phyloP scores from a whole-genome alignment of 2,329 filamentous ascomycete genomes.

The Talaromyces funiculosus region DNA sequence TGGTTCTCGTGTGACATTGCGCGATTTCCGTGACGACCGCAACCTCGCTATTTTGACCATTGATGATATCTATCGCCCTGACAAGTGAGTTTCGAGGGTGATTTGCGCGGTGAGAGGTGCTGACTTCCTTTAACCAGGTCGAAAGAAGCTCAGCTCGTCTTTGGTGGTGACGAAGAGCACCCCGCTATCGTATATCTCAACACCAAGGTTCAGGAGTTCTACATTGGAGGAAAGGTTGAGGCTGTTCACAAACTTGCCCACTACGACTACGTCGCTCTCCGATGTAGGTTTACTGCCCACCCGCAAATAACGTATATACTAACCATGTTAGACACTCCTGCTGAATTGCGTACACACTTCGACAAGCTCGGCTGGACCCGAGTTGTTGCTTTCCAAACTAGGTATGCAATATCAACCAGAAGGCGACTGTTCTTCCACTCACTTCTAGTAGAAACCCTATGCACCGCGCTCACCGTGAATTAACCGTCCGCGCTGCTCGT shows the following conservation, averaged over 20 bases:
- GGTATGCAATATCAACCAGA: conserved; percentile 21
- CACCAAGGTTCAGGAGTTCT: conserved; percentile 75
- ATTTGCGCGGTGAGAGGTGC: not conserved
- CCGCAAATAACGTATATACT: conserved; percentile 10
- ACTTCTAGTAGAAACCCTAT: conserved; percentile 71
- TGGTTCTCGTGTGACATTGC: conserved; percentile 76
- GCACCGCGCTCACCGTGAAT: conserved; percentile 96
- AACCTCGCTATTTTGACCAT: conserved; percentile 94
- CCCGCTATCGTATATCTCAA: conserved; percentile 89
- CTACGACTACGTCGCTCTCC: conserved; percentile 96
- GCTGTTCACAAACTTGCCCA: conserved; percentile 93
- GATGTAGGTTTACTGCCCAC: conserved; percentile 58
- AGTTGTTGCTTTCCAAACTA: conserved; percentile 97
- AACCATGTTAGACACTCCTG: conserved; percentile 65
- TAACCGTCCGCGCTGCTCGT: conserved; percentile 94
- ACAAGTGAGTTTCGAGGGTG: conserved; percentile 64
- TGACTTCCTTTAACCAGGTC: conserved; percentile 47
- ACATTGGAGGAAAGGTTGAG: conserved; percentile 92
- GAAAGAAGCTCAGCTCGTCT: conserved; percentile 88
- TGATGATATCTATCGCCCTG: conserved; percentile 88
- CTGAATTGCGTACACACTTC: conserved; percentile 92
- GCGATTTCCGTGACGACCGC: conserved; percentile 92
- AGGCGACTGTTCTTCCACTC: not conserved
- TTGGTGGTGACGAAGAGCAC: conserved; percentile 85
- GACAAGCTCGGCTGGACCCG: conserved; percentile 98